Evolutionary conservation across 306 rosid genomes (phyloP), one percentile per base, ranked within the genome.

Genomic region (Citrullus colocynthis): DNA sequence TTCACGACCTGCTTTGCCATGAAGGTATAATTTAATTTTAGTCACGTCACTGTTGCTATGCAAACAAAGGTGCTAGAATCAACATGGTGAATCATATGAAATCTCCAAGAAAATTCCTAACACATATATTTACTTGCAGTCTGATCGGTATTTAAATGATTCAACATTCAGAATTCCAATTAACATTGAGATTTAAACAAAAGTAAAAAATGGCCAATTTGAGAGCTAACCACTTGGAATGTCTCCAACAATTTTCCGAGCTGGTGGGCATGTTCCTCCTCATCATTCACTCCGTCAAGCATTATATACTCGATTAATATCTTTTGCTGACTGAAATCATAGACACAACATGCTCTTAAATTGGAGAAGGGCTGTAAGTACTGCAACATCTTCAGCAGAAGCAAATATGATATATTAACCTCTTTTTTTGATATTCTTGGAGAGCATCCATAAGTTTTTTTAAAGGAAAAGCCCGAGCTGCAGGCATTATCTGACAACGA

Each of bases 401-500:
- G 42, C 13, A 32, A 34, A 30, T 37, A 36, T 49, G 56, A 14
- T 67, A 58, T 42, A 14, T 71, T 81, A 36, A 86, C 97, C 91
- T 95, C 64, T 84, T 89, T 73, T 81, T 86, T 81, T 95, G 98
- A 87, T 95, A 95, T 58, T 89, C 88, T 83, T 85, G 90, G 81
- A 95, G 87, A 49, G 97, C 51, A 83, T 86, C 82, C 98, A 95
- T 92, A 62, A 95, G 97, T 74, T 95, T 95, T 78, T 82, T 87
- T 84, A 95, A 79, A 78, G 98, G 97, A 85, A 92, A 95, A 62
- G 97, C 98, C 74, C 98, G 91, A 76, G 98, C 97, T 54, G 98
- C 97, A 70, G 98, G 98, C 98, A 95, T 95, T 88, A 95, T 95
- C 84, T 90, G 96, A 84, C 97, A 95, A 62, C 97, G 97, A 49